Evolutionary conservation across 371 early-diverging fungal species (phyloP), one percentile per base, ranked within the genome.

Genomic region (Mucor irregularis): DNA sequence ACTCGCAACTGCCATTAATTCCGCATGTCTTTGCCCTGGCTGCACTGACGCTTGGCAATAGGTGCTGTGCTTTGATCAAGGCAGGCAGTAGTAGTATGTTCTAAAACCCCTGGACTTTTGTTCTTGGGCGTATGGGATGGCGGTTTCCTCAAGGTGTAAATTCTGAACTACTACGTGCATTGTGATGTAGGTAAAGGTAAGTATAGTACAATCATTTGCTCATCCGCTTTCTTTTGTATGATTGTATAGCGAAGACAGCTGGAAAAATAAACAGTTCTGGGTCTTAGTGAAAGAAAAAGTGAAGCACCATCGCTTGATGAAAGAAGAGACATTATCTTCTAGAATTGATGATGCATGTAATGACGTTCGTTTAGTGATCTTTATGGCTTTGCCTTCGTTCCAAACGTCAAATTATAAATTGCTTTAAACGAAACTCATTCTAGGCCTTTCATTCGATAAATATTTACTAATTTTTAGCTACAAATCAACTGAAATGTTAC

Each of bases 271-370:
- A 34, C 52, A 52, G 28, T 40, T 40, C 39, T 52, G 29, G 40
- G 52, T 42, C 13, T 25, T 28, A 29, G 39, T 52, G 16, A 39
- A 52, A 52, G 52, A 42, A 28, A 52, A 40, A 28, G 40, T 52
- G 30, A 50, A 34, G 50, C 50, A n/a, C 10, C 37, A 50, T 35
- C 4, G 38, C 4, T 37, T 50, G 43, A 43, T n/a, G n/a, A n/a
- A n/a, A n/a, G n/a, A n/a, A n/a, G n/a, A n/a, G n/a, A n/a, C 14
- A 39, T 25, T 53, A 43, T 53, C 44, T 21, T 28, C 16, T 31
- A 43, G 53, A 53, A 53, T 53, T 43, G 43, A 30, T 31, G 43
- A 43, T 29, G 44, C 53, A 28, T 43, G 44, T 43, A 53, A 53
- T 33, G 33, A 43, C 33, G 31, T 43, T 47, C 48, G 29, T 24